These are phyloP conservation scores for Aspergillus taichungensis DNA, from an alignment of 495 filamentous ascomycete genomes.

Conservation along the genomic window DNA sequence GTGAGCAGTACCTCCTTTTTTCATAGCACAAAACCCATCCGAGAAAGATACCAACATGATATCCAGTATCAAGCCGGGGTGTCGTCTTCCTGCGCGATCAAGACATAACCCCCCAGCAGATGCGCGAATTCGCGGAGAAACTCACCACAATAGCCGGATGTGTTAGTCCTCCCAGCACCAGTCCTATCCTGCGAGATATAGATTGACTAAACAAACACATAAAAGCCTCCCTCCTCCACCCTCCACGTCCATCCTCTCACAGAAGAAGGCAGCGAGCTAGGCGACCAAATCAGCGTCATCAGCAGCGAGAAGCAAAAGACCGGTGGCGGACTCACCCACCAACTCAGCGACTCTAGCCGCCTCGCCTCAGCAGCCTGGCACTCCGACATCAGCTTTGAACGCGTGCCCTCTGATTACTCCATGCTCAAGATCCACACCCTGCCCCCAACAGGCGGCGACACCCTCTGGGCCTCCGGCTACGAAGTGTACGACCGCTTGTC, in stretches of 20 bases:
- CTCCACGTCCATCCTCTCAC: slow-evolving; percentile 63
- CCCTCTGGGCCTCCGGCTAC: slow-evolving; percentile 35
- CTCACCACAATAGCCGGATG: slow-evolving; percentile 15
- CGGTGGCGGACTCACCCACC: slow-evolving; percentile 27
- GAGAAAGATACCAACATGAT: background rate
- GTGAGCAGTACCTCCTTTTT: slow-evolving; percentile 24
- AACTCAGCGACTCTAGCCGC: slow-evolving; percentile 23
- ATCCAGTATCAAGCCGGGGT: slow-evolving; percentile 59
- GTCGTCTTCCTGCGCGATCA: slow-evolving; percentile 69
- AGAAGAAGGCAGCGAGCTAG: slow-evolving; percentile 26
- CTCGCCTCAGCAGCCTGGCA: slow-evolving; percentile 48
- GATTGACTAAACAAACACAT: slow-evolving; percentile 22
- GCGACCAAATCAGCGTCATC: slow-evolving; percentile 31
- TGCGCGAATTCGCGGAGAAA: slow-evolving; percentile 18
- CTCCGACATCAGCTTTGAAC: slow-evolving; percentile 62
- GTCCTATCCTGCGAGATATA: slow-evolving; percentile 36
- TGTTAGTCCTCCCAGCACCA: slow-evolving; percentile 40
- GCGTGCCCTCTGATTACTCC: slow-evolving; percentile 56
- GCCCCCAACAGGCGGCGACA: slow-evolving; percentile 66
- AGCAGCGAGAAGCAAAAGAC: slow-evolving; percentile 31
- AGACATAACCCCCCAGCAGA: slow-evolving; percentile 47
- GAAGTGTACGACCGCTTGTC: slow-evolving; percentile 60
- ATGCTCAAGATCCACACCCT: slow-evolving; percentile 49
- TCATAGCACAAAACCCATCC: background rate
- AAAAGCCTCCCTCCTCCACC: slow-evolving; percentile 45